Evolutionary conservation across 148 eudicot genomes (phyloP), one percentile per base, ranked within the genome.

Genomic region (Polygonum maritimum): DNA sequence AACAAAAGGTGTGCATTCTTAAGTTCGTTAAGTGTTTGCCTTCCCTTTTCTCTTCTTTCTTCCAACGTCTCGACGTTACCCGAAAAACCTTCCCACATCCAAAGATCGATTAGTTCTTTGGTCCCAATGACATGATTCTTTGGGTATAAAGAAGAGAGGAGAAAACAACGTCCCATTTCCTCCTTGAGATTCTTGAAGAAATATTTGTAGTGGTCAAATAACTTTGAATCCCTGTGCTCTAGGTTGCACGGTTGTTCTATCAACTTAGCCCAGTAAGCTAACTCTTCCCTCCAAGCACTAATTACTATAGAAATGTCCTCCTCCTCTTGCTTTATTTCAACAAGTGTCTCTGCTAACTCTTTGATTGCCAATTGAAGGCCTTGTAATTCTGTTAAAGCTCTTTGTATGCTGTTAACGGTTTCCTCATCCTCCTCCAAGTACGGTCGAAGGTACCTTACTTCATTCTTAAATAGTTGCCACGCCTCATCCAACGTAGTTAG

Each of bases 81-180:
- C 13, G 78, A 65, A 22, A 78, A 62, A 65, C 83, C 86, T 49
- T 83, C 83, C 77, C 79, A 83, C 73, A 83, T 76, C 86, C 74
- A 71, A 52, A 41, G 21, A 51, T 41, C 74, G 4, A 71, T 71
- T 35, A 71, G 33, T 52, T 41, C 74, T 47, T 22, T 71, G 31
- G 33, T 44, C 31, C 19, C 7, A 9, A 71, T 71, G 6, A 0
- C 40, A 44, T 18, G 49, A 44, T 22, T 26, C 31, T 47, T 71
- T 71, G 74, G 52, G 3, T n/a, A 19, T 9, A 71, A 47, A 8
- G 33, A 11, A 0, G 26, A 3, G 18, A n/a, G 41, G 15, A 71
- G 49, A n/a, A 71, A 71, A 19, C 74, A 71, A 19, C 1, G 0
- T 8, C 31, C 19, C 5, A 52, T 71, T 1, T 2, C 74, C 48